Evolutionary conservation across 1,284 basidiomycete genomes (phyloP).

Genomic region (Trichosporon faecale): DNA sequence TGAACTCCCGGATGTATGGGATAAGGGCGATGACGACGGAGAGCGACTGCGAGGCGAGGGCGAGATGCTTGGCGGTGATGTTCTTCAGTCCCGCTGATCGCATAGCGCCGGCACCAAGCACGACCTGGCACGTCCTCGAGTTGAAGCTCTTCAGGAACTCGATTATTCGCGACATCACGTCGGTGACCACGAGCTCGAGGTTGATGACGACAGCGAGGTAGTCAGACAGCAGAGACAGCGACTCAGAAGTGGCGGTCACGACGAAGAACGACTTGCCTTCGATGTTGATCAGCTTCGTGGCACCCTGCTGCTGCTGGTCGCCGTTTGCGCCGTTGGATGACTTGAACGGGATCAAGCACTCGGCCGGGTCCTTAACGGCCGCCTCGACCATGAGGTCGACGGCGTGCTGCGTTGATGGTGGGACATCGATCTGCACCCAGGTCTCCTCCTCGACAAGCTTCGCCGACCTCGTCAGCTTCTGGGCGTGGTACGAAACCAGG

Average conservation of each 20-base stretch:
- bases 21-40: constrained; percentile 94
- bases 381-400: constrained; percentile 72
- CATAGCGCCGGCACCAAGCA: constrained; percentile 96
- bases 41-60: constrained; percentile 90
- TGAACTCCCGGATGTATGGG: constrained; percentile 90
- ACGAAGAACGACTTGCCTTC: constrained; percentile 80
- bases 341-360: constrained; percentile 57
- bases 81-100: constrained; percentile 94
- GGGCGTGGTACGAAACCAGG: constrained; percentile 78
- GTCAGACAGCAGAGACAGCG: constrained; percentile 72
- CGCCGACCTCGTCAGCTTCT: constrained; percentile 75
- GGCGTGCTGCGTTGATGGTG: constrained; percentile 63
- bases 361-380: constrained; percentile 74
- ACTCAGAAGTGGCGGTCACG: constrained; percentile 79
- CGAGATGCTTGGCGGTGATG: constrained; percentile 96
- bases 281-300: constrained; percentile 71
- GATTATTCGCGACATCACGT: constrained; percentile 87
- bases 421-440: constrained; percentile 69
- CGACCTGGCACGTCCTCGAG: constrained; percentile 96
- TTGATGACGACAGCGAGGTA: constrained; percentile 88
- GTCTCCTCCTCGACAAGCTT: constrained; percentile 65
- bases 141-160: constrained; percentile 98
- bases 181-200: constrained; percentile 81
- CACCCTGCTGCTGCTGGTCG: neutral
- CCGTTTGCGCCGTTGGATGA: constrained; percentile 19